Conservation (phyloP, 2,329 filamentous ascomycete species). For the Chaetomiaceae sp. region DNA sequence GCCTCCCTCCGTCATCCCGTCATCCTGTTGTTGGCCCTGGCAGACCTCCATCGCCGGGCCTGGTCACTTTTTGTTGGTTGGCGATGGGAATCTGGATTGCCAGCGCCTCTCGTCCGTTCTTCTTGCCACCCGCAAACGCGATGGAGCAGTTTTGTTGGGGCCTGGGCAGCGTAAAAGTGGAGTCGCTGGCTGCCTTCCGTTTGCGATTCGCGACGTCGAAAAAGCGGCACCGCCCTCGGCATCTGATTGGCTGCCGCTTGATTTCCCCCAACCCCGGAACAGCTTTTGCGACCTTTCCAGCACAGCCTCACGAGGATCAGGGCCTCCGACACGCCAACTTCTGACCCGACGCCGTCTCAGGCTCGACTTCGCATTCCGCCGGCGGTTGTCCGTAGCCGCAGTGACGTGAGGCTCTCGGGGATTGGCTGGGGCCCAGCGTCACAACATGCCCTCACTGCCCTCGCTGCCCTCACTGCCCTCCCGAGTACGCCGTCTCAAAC, state of each 20-base stretch:
- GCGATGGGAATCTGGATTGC: neutral
- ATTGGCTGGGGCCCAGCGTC: too few relatives aligned
- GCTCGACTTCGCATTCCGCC: neutral
- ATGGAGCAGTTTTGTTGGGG: too few relatives aligned
- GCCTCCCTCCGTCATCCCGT: too few relatives aligned
- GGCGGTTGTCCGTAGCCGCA: neutral
- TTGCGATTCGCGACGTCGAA: neutral
- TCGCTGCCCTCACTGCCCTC: slow-evolving; percentile 11
- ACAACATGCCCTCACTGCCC: too few relatives aligned
- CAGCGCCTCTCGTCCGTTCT: too few relatives aligned
- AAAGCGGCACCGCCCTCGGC: neutral
- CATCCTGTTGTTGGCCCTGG: too few relatives aligned
- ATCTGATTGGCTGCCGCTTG: neutral
- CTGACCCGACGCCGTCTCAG: neutral
- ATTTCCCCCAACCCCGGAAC: neutral
- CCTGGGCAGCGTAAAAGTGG: too few relatives aligned
- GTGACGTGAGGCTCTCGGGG: slow-evolving; percentile 1
- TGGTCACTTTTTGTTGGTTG: neutral
- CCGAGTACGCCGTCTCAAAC: neutral
- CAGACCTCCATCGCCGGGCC: neutral
- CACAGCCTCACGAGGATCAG: slow-evolving; percentile 13
- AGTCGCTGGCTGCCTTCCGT: neutral
- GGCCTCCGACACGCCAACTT: neutral
- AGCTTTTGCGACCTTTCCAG: neutral
- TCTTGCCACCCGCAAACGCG: too few relatives aligned